Base-by-base conservation (phyloP, 108 stramenopile species). In the Pseudonitzschia pungens region DNA sequence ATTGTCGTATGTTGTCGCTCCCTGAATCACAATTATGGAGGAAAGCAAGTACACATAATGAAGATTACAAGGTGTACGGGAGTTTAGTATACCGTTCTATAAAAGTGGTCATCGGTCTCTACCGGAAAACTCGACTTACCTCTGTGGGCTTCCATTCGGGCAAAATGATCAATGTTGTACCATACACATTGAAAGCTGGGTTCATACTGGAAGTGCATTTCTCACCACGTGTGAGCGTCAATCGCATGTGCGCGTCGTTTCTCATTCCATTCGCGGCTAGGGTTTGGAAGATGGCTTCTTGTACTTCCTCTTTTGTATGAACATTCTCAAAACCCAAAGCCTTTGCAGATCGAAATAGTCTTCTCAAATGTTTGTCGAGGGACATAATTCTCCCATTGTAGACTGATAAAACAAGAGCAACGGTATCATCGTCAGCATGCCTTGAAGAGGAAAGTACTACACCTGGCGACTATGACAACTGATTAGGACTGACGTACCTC, bases 191-290 rank as follows among this genome's bases (percentile, higher is more conserved):
- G 74, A 97, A 97, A 10, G 75, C 75, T 2, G 97, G 97, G 83
- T 97, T 95, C 96, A 96, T 95, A 45, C 86, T 84, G 20, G 81
- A 84, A 11, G 96, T 96, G 41, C 80, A 87, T 79, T 96, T 98
- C 66, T 89, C 87, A 5, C 97, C 97, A 5, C 97, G 84, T 11
- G 96, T 95, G 42, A 98, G 71, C 0, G 97, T 96, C 14, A 98
- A 77, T 26, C 97, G 78, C 80, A 95, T 91, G 69, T 98, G 96
- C 3, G 91, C 93, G 42, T 92, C 93, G 74, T 96, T 92, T 57
- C 90, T 62, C 96, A 98, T 98, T 20, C 89, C 87, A 72, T 98
- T 98, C 8, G 95, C 94, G 4, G 92, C 93, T n/a, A 98, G 73
- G 9, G 94, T 96, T n/a, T 76, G 73, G 74, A 95, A 91, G 21